Evolutionary conservation across 139 green algal species (phyloP), one percentile per base, ranked within the genome.

Genomic region (Pseudopediastrum boryanum): DNA sequence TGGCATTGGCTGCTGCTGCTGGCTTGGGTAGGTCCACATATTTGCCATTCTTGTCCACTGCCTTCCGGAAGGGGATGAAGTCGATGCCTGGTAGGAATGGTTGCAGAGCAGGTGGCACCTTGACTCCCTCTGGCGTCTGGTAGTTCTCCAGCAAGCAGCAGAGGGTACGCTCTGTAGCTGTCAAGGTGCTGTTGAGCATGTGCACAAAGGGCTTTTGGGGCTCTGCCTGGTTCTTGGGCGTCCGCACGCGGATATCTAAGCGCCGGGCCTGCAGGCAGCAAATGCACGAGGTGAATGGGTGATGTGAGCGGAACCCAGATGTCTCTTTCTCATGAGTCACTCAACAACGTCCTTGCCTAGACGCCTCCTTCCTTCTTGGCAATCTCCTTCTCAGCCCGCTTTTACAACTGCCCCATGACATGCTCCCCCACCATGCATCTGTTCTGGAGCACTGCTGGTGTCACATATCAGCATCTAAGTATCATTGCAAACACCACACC

Each of bases 121-220:
- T 48, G 42, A 83, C 48, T 10, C 95, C 94, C 1, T 97, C 90
- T 0, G 88, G 82, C 10, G 95, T 98, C 87, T 98, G 94, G 84
- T 96, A 95, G 81, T 98, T 99, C 82, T 99, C 97, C 42, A 99
- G 87, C 62, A 99, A 70, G 88, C 97, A 99, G 90, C 97, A 99
- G 54, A 99, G 80, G 2, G 96, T 98, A 71, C 97, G 90, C 89
- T 98, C 93, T 12, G 97, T 99, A 29, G 97, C 97, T 7, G 92
- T 94, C 35, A 99, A 85, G 41, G 97, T 99, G 70, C 72, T 89
- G 89, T 99, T 99, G 51, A 99, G 89, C 92, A 99, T 94, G 93
- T 99, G 97, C 72, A 98, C 95, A 71, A 94, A 98, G 29, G 92
- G 84, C 80, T 97, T 96, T 77, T 82, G n/a, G 59, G 77, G 71